Percentiles rank a stretch among this genome's conserved stretches.
phyloP scores from a whole-genome alignment of 176 grass and related monocot genomes.

The Chrysopogon serrulatus region DNA sequence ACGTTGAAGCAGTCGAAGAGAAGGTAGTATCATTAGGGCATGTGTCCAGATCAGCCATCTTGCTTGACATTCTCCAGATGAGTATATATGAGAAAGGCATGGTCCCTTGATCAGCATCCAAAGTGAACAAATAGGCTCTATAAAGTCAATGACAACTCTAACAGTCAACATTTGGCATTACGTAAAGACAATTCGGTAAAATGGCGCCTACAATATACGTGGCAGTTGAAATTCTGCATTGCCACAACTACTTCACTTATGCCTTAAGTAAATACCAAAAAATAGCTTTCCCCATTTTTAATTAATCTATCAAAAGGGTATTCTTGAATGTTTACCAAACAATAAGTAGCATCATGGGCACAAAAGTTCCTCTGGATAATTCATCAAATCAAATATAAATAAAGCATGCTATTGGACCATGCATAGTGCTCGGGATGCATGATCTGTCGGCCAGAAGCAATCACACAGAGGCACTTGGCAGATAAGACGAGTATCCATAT shows the following conservation, averaged over 20 bases:
- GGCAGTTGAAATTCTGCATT: background rate
- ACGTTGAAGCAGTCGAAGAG: background rate
- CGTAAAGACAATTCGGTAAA: background rate
- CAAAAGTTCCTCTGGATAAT: background rate
- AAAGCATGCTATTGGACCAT: background rate
- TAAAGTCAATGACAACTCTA: background rate
- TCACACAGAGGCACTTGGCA: background rate
- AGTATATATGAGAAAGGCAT: conserved; percentile 30
- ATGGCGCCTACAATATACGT: background rate
- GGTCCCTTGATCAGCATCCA: background rate
- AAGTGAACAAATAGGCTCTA: background rate
- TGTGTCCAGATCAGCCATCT: background rate
- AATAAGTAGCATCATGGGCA: background rate
- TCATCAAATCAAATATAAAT: conserved; percentile 1
- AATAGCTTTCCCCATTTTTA: background rate
- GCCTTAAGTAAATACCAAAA: background rate
- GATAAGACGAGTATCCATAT: background rate
- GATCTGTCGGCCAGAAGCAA: background rate
- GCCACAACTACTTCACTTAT: background rate
- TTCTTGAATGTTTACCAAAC: background rate
- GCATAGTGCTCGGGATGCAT: background rate
- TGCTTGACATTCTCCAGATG: conserved; percentile 26
- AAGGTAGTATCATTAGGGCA: conserved; percentile 14
- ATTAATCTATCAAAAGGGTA: background rate
- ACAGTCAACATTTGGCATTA: background rate